A percentile compares a stretch with the other conserved stretches of the same genome.
Conservation (phyloP, 139 green algal species). For the Klebsormidium nitens region DNA sequence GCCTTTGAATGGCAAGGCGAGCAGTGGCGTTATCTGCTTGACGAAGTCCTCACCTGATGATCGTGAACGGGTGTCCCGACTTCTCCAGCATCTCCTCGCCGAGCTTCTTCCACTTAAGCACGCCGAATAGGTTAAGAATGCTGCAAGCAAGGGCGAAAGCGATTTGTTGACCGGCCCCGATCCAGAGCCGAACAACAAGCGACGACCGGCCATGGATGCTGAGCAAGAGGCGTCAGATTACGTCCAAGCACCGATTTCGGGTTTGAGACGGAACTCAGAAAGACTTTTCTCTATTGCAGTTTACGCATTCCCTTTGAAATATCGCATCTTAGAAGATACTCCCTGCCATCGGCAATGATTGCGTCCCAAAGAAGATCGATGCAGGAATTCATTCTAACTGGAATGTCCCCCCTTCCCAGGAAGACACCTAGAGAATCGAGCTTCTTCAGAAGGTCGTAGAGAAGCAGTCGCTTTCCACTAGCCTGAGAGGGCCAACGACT, state of each 20-base stretch:
- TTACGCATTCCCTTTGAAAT: background rate
- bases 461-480: conserved; percentile 3
- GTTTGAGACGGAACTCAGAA: background rate
- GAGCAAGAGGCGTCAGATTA: background rate
- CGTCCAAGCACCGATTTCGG: background rate
- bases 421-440: background rate
- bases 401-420: background rate
- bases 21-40: background rate
- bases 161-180: background rate
- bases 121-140: conserved; percentile 91
- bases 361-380: background rate
- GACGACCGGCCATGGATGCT: background rate
- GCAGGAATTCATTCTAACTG: too few species aligned
- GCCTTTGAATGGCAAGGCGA: background rate
- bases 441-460: background rate
- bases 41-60: conserved; percentile 59
- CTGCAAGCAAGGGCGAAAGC: conserved; percentile 54
- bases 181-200: background rate
- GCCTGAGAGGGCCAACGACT: background rate
- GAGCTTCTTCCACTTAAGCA: conserved; percentile 85
- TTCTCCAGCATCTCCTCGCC: conserved; percentile 55
- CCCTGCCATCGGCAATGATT: background rate
- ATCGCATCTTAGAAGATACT: background rate
- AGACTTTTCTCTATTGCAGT: background rate
- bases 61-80: conserved; percentile 80